Conservation (phyloP, 1,284 basidiomycete genomes). For the Microbotryum silenes-acaulis region DNA sequence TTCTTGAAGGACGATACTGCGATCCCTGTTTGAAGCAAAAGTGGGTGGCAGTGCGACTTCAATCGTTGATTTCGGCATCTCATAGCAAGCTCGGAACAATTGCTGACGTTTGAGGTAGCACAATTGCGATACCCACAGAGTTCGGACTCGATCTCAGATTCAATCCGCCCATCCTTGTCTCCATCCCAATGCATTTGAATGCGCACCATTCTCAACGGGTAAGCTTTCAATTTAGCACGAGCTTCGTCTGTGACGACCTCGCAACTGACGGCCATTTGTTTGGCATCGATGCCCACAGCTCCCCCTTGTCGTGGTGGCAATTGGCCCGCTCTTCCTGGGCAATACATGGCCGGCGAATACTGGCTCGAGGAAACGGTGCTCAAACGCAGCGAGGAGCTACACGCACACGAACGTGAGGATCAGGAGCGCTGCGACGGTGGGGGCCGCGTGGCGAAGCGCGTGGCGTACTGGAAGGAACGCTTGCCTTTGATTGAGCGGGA, state of each 20-base stretch:
- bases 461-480: background rate
- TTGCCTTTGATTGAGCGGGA: background rate
- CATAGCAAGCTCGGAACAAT: too few species aligned
- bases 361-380: background rate
- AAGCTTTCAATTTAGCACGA: background rate
- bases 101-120: background rate
- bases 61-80: background rate
- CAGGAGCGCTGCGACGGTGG: background rate
- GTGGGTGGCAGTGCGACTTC: background rate
- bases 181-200: background rate
- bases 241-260: background rate
- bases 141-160: background rate
- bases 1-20: slow-evolving; percentile 4
- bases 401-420: background rate
- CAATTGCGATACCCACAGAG: background rate
- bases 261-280: background rate
- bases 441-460: background rate
- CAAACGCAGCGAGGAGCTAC: background rate
- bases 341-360: background rate
- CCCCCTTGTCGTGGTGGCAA: slow-evolving; percentile 6
- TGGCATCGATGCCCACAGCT: background rate
- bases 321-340: background rate
- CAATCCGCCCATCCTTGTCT: background rate
- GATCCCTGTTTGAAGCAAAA: slow-evolving; percentile 3
- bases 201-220: background rate